Percentiles rank a stretch among this genome's conserved stretches.
Conservation (phyloP, 1,284 basidiomycete species). For the Ceraceosorus guamensis region DNA sequence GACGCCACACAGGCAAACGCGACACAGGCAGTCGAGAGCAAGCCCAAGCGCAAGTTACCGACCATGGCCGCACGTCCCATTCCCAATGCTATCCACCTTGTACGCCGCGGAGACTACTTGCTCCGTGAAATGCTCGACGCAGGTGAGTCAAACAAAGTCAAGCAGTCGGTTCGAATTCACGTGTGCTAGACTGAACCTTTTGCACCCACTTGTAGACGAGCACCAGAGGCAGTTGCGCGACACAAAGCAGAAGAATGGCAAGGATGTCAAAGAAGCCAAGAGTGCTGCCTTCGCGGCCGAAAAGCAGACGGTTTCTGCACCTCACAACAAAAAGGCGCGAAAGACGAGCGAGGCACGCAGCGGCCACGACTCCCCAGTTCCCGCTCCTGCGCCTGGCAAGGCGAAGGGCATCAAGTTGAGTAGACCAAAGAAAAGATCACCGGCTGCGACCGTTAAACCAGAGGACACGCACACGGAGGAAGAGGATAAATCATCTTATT, state of each 20-base stretch:
- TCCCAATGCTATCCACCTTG: slow-evolving; percentile 66
- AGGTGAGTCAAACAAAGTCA: background rate
- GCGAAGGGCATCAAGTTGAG: background rate
- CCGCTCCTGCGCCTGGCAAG: background rate
- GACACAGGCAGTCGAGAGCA: slow-evolving; percentile 17
- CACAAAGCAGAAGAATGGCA: too few relatives aligned
- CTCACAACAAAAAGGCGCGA: background rate
- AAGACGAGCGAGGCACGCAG: slow-evolving; percentile 1
- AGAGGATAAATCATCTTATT: slow-evolving; percentile 30
- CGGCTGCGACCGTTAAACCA: slow-evolving; percentile 14
- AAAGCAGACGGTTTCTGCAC: background rate
- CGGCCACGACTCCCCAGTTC: slow-evolving; percentile 1
- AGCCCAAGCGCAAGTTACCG: slow-evolving; percentile 26
- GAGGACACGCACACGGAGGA: slow-evolving; percentile 23
- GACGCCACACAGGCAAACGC: slow-evolving; percentile 37
- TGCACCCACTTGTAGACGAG: too few relatives aligned
- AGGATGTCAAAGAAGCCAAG: too few relatives aligned
- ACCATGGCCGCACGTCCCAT: slow-evolving; percentile 20
- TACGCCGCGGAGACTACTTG: slow-evolving; percentile 90
- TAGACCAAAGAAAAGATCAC: slow-evolving; percentile 12
- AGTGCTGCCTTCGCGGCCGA: too few relatives aligned
- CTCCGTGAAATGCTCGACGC: slow-evolving; percentile 54
- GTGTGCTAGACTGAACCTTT: too few relatives aligned
- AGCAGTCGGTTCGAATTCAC: too few relatives aligned
- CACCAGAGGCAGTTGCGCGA: too few relatives aligned